These are phyloP conservation scores for Volvariella volvacea DNA, from an alignment of 1,284 basidiomycete species.

Conservation along the genomic window DNA sequence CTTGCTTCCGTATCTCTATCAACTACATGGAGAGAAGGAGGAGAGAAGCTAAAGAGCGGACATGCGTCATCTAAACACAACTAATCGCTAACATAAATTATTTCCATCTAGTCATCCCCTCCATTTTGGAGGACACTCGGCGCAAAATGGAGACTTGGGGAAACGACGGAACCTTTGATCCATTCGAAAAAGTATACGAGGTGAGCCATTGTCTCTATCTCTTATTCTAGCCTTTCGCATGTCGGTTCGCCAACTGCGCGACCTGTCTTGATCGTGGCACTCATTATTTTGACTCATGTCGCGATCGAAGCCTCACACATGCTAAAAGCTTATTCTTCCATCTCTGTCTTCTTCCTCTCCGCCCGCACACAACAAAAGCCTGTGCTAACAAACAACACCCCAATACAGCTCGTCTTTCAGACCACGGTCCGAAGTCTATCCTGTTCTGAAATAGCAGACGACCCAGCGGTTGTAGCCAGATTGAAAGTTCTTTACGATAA, in stretches of 20 bases:
- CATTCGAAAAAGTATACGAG: conserved; percentile 64
- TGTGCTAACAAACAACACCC: too few species aligned
- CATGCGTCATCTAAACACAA: too few species aligned
- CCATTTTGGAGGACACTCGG: conserved; percentile 56
- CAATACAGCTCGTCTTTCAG: conserved; percentile 65
- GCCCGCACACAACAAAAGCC: too few species aligned
- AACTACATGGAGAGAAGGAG: conserved; percentile 1
- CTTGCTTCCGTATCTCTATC: conserved; percentile 3
- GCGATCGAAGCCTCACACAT: conserved; percentile 1
- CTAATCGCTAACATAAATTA: too few species aligned
- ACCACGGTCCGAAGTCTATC: conserved; percentile 60
- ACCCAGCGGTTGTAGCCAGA: conserved; percentile 48
- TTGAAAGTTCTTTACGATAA: conserved; percentile 58
- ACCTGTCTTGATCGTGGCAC: neutral
- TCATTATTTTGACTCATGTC: neutral
- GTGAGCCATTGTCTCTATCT: conserved; percentile 29
- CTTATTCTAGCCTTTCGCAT: conserved; percentile 3
- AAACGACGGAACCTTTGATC: conserved; percentile 52
- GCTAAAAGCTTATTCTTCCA: conserved; percentile 7
- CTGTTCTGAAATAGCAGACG: conserved; percentile 60
- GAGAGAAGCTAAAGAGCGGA: too few species aligned
- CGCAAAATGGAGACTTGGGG: conserved; percentile 57
- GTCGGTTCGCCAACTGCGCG: conserved; percentile 4
- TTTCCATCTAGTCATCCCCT: conserved; percentile 43
- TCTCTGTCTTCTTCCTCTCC: too few species aligned